Percentiles rank a stretch among this genome's conserved stretches.
phyloP scores from a whole-genome alignment of 1,139 yeast genomes.

The Geotrichum histeridarum region DNA sequence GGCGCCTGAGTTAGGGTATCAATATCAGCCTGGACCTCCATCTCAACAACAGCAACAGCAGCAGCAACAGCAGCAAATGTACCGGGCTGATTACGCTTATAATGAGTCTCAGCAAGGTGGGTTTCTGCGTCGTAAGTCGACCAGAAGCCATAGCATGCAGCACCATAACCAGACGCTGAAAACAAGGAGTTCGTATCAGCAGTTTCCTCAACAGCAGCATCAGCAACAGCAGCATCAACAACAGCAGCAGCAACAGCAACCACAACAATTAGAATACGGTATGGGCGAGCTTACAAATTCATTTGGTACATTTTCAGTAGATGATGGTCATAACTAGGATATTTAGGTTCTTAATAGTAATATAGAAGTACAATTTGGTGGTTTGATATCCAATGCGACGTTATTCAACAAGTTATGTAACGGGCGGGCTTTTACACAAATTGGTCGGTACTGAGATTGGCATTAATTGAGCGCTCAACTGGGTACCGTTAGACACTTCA shows the following conservation, averaged over 20 bases:
- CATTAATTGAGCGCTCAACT: too few species aligned
- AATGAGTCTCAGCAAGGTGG: neutral
- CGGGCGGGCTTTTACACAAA: too few species aligned
- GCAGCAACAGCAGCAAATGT: slow-evolving; percentile 3
- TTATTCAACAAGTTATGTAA: too few species aligned
- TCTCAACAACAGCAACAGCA: slow-evolving; percentile 1
- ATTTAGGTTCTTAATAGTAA: too few species aligned
- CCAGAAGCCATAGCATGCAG: neutral
- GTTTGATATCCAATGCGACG: too few species aligned
- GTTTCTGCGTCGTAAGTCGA: slow-evolving; percentile 1
- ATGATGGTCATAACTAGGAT: neutral
- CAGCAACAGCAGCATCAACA: slow-evolving; percentile 1
- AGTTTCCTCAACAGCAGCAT: neutral
- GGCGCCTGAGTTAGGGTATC: neutral
- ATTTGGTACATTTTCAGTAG: slow-evolving; percentile 1
- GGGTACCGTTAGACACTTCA: too few species aligned
- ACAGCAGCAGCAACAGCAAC: neutral
- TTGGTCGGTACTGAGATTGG: too few species aligned
- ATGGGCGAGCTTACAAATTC: neutral
- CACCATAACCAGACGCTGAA: neutral
- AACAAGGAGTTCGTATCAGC: neutral
- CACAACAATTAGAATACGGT: neutral
- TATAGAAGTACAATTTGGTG: too few species aligned
- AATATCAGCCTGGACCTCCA: neutral
- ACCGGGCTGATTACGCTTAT: neutral